phyloP scores from a whole-genome alignment of 2,329 filamentous ascomycete genomes.

The Aspergillus sp. region DNA sequence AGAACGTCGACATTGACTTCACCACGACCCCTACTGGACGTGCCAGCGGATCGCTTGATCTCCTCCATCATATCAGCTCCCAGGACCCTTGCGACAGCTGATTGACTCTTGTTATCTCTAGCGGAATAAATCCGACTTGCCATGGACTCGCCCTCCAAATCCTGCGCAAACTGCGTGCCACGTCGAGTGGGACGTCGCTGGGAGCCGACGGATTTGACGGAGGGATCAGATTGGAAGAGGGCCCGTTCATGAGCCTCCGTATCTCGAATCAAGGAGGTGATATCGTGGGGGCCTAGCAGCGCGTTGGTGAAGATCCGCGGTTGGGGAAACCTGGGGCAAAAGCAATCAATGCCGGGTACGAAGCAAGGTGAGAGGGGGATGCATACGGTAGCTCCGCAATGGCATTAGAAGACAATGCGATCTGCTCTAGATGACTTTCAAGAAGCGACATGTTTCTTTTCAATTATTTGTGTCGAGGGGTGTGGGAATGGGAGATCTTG shows the following conservation, averaged over 20 bases:
- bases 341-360: slow-evolving; percentile 1
- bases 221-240: slow-evolving; percentile 85
- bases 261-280: slow-evolving; percentile 90
- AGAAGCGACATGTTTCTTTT: slow-evolving; percentile 63
- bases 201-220: slow-evolving; percentile 53
- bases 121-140: slow-evolving; percentile 50
- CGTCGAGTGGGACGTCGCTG: slow-evolving; percentile 50
- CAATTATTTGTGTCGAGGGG: slow-evolving; percentile 23
- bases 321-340: slow-evolving; percentile 68
- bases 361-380: not conserved
- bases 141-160: slow-evolving; percentile 43
- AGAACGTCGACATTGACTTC: slow-evolving; percentile 86
- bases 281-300: slow-evolving; percentile 82
- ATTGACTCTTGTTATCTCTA: slow-evolving; percentile 66
- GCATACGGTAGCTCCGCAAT: slow-evolving; percentile 73
- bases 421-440: slow-evolving; percentile 72
- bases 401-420: slow-evolving; percentile 71
- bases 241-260: slow-evolving; percentile 93
- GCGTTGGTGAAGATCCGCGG: slow-evolving; percentile 97
- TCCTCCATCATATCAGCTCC: slow-evolving; percentile 83
- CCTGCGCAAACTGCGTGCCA: slow-evolving; percentile 52
- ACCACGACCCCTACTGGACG: slow-evolving; percentile 55
- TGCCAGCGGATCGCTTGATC: slow-evolving; percentile 64
- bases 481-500: not conserved
- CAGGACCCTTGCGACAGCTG: slow-evolving; percentile 84